A percentile compares a stretch with the other conserved stretches of the same genome.
phyloP scores from a whole-genome alignment of 306 rosid genomes.

The Hylodesmum podocarpum region DNA sequence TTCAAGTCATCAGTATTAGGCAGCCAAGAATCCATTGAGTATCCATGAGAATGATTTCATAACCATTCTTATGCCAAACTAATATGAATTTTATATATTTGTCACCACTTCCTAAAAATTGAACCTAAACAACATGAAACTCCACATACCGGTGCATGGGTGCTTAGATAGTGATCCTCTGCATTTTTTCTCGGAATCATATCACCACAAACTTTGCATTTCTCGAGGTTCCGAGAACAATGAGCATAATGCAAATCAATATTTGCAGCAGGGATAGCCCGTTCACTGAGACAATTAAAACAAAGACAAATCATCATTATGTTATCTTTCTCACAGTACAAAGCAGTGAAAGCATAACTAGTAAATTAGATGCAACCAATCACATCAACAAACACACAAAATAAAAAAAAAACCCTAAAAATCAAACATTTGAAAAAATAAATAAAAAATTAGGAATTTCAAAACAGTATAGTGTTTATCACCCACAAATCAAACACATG shows the following conservation, averaged over 20 bases:
- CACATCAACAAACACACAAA: not conserved
- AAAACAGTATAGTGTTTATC: not conserved
- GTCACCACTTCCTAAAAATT: not conserved
- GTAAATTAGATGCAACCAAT: not conserved
- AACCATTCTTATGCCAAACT: not conserved
- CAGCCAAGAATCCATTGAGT: not conserved
- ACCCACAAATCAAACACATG: not conserved
- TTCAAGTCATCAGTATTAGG: not conserved
- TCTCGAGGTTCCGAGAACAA: slow-evolving; percentile 87
- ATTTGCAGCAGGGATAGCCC: slow-evolving; percentile 75
- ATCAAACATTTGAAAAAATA: not conserved
- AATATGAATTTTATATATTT: slow-evolving; percentile 7
- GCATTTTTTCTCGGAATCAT: slow-evolving; percentile 77
- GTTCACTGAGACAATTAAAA: slow-evolving; percentile 59
- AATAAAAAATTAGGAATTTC: not conserved
- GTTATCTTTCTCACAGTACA: not conserved
- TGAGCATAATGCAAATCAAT: slow-evolving; percentile 86
- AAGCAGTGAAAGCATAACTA: not conserved
- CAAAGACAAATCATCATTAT: slow-evolving; percentile 46
- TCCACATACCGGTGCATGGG: slow-evolving; percentile 94
- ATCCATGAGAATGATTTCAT: not conserved
- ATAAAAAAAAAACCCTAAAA: not conserved
- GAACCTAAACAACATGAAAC: not conserved
- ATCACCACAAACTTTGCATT: slow-evolving; percentile 90
- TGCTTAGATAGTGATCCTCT: slow-evolving; percentile 76